Base-by-base conservation (phyloP, 139 green algal species). In the Astrephomene gubernaculifera region DNA sequence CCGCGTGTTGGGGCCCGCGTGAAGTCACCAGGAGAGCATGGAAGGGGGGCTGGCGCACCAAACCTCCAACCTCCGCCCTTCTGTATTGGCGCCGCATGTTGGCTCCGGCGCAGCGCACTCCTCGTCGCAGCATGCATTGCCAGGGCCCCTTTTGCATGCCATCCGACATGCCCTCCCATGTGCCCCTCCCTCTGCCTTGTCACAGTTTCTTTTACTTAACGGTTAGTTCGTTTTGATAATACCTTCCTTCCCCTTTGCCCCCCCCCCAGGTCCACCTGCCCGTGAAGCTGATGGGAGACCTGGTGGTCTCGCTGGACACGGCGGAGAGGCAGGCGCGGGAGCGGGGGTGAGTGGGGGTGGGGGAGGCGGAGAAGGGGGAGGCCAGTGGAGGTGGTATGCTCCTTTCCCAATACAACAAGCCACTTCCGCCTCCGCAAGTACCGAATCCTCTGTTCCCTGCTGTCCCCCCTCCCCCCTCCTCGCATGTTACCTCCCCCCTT, bases 291-390 rank as follows among this genome's bases (percentile, higher is more conserved):
- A 84, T 99, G 67, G 97, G 97, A 24, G 97, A 99, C 75, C 35
- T 99, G 31, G 90, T 99, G 54, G 94, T 99, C 12, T 98, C 95
- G 0, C 76, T 99, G 63, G 97, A 99, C 79, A 99, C 96, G 8
- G 96, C 97, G 4, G 38, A 83, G 31, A 86, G 92, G 7, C 97
- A 99, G 89, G 97, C 97, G 9, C 39, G 74, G 22, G 95, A 99
- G 85, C 85, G 95, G 14, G 89, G 93, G 89, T 96, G 79, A 82
- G 90, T 25, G 44, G 71, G 29, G 35, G 35, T 45, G 10, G 29
- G n/a, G 63, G 63, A 5, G 57, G 22, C 19, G 63, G 63, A 21
- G 63, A 21, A 70, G 29, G 63, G 63, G 63, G 57, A 65, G 19
- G 57, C 19, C 6, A 22, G 19, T 14, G 57, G 49, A 57, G 27